A percentile compares a stretch with the other conserved stretches of the same genome.
Evolutionary conservation across 371 early-diverging fungal genomes (phyloP).

Genomic region (Apophysomyces ossiformis): DNA sequence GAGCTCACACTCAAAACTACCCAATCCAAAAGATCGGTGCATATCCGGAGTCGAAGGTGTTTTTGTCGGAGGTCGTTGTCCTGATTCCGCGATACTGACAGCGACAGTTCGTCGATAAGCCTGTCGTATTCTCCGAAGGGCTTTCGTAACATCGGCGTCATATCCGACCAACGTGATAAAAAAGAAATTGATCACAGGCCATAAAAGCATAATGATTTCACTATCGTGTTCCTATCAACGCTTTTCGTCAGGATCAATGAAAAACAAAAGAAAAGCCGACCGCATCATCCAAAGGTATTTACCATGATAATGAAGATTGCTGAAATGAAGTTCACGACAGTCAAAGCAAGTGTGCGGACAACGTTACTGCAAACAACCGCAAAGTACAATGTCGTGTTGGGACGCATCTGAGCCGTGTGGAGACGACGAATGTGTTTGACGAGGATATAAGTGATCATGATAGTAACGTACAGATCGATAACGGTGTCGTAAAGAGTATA

Average conservation of each 20-base stretch:
- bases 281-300: background rate
- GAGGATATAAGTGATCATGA: conserved; percentile 36
- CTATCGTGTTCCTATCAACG: background rate
- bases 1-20: conserved; percentile 4
- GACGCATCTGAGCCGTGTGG: conserved; percentile 22
- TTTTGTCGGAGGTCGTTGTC: conserved; percentile 11
- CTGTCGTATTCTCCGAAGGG: conserved; percentile 5
- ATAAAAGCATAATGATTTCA: background rate
- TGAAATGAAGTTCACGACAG: conserved; percentile 14
- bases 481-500: conserved; percentile 46
- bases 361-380: conserved; percentile 32
- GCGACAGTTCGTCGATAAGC: background rate
- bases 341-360: background rate
- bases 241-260: background rate
- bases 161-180: conserved; percentile 10
- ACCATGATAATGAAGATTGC: conserved; percentile 13
- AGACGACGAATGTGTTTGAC: conserved; percentile 37
- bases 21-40: conserved; percentile 9
- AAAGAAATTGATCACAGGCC: conserved; percentile 14
- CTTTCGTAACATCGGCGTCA: conserved; percentile 14
- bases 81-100: background rate
- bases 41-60: conserved; percentile 3
- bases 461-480: conserved; percentile 46
- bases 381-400: conserved; percentile 34
- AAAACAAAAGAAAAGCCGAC: background rate